Evolutionary conservation across 306 rosid genomes (phyloP), one percentile per base, ranked within the genome.

Genomic region (Begonia peltatifolia): DNA sequence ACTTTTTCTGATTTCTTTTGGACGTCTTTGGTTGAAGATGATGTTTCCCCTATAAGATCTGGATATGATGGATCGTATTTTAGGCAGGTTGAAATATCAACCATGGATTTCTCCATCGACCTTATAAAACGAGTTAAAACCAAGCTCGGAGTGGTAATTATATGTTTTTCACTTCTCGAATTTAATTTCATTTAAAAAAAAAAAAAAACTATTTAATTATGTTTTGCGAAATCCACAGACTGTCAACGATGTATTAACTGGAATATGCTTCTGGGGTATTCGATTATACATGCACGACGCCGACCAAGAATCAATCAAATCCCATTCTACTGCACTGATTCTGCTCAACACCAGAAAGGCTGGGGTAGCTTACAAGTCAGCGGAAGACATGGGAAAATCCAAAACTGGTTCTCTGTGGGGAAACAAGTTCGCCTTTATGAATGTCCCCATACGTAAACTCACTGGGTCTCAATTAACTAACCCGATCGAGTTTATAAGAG

Each of bases 101-200:
- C 58, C 14, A 41, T 73, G 47, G 42, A 55, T 9, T 71, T 78
- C 53, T 68, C 83, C 10, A 63, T 80, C 57, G 70, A 78, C 13
- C 71, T 52, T 1, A 67, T 80, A 72, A 77, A 78, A 46, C 54
- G 61, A 44, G 73, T 80, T 56, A 80, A 78, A 55, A 41, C 65
- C 49, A 80, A 67, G 35, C 85, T 80, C 60, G 68, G 72, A 59
- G 81, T 75, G 83, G 88, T 83, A 68, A 20, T 20, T 20, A 20
- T 2, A 20, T 20, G 23, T 20, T 42, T 42, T 42, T 42, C 46
- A 42, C 12, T 42, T 20, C 23, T 20, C 23, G 2, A 20, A 20
- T 20, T 20, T 20, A 20, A 42, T 9, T 42, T 2, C 46, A 12
- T 42, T 42, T 20, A 20, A 20, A 20, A 20, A 20, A 20, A 20